A percentile compares a stretch with the other conserved stretches of the same genome.
phyloP scores from a whole-genome alignment of 805 yeast genomes.

The Naumovozyma baii region DNA sequence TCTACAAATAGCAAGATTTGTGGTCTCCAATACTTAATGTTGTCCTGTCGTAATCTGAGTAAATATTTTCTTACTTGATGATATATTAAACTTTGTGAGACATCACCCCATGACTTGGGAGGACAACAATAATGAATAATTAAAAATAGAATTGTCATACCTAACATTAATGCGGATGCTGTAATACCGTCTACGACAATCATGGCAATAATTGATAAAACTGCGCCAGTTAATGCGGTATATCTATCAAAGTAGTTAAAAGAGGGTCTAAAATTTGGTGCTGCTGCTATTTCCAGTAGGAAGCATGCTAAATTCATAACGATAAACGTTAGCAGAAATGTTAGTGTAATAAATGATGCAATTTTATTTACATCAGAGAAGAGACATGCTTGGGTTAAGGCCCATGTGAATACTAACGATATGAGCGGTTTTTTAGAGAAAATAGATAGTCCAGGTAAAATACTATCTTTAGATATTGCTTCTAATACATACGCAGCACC shows the following conservation, averaged over 20 bases:
- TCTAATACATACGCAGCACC: constrained; percentile 89
- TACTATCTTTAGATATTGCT: constrained; percentile 82
- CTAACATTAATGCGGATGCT: constrained; percentile 65
- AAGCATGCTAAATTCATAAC: constrained; percentile 93
- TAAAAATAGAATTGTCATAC: constrained; percentile 56
- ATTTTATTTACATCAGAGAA: constrained; percentile 88
- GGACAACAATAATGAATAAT: constrained; percentile 85
- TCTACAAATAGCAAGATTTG: constrained; percentile 83
- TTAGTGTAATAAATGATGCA: constrained; percentile 94
- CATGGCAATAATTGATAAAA: constrained; percentile 73
- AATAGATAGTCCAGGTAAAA: constrained; percentile 65
- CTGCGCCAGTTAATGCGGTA: constrained; percentile 72
- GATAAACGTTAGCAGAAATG: constrained; percentile 89
- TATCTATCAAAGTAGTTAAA: constrained; percentile 75
- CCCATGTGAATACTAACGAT: constrained; percentile 69
- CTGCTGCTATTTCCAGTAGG: constrained; percentile 74
- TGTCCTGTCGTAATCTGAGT: constrained; percentile 73
- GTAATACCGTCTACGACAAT: constrained; percentile 87
- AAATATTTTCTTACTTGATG: constrained; percentile 90
- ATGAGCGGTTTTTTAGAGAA: constrained; percentile 59
- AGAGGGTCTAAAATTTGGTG: constrained; percentile 97
- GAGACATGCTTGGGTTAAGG: constrained; percentile 72
- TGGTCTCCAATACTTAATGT: constrained; percentile 97
- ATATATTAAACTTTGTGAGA: constrained; percentile 86
- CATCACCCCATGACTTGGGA: constrained; percentile 97